phyloP scores from a whole-genome alignment of 1,139 yeast genomes.

The Wickerhamiella infanticola region DNA sequence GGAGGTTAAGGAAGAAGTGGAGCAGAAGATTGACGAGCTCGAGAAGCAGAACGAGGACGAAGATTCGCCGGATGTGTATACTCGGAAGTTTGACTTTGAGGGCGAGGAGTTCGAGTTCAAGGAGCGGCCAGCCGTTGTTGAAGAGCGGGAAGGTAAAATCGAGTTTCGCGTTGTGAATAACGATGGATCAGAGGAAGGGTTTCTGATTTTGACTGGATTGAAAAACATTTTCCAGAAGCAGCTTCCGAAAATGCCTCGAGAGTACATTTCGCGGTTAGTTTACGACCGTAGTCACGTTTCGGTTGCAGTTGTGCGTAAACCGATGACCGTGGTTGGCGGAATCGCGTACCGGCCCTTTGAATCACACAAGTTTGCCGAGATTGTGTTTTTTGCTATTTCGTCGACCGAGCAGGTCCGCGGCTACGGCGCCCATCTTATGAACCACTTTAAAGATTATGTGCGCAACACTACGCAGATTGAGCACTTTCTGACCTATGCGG shows the following conservation, averaged over 20 bases:
- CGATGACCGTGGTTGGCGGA: conserved; percentile 93
- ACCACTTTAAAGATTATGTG: conserved; percentile 90
- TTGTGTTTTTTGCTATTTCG: conserved; percentile 94
- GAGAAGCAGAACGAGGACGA: conserved; percentile 15
- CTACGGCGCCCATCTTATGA: conserved; percentile 97
- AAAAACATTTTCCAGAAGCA: conserved; percentile 95
- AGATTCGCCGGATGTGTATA: conserved; percentile 18
- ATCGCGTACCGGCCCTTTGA: conserved; percentile 92
- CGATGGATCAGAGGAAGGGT: conserved; percentile 71
- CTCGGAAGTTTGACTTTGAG: conserved; percentile 41
- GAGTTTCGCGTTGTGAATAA: conserved; percentile 93
- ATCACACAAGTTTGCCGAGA: conserved; percentile 84
- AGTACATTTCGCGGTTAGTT: conserved; percentile 84
- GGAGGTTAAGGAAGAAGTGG: conserved; percentile 18
- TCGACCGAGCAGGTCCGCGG: conserved; percentile 97
- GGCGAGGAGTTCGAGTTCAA: conserved; percentile 74
- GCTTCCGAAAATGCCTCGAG: conserved; percentile 96
- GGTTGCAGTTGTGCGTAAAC: conserved; percentile 88
- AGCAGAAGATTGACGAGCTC: conserved; percentile 16
- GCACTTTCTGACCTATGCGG: conserved; percentile 91
- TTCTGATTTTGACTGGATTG: conserved; percentile 85
- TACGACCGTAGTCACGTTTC: conserved; percentile 90
- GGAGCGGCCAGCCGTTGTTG: conserved; percentile 87
- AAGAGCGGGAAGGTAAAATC: conserved; percentile 79
- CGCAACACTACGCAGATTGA: conserved; percentile 73